Conservation (phyloP, 306 rosid genomes). For the Herpetospermum pedunculosum region DNA sequence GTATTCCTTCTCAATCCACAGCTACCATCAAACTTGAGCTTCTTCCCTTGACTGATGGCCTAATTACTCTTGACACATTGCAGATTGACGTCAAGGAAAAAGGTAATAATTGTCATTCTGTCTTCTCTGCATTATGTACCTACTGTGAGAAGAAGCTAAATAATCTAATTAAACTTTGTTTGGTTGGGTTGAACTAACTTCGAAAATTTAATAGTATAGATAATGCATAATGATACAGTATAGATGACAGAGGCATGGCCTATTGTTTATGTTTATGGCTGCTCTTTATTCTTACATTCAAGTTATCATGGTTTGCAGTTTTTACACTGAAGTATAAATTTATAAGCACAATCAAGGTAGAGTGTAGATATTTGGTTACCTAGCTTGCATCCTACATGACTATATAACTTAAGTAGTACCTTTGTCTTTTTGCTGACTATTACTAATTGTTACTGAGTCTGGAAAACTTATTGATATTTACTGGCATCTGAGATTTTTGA, state of each 20-base stretch:
- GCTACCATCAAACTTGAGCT: conserved; percentile 83
- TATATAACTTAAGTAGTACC: not conserved
- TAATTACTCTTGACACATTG: conserved; percentile 70
- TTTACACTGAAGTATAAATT: not conserved
- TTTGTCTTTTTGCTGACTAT: not conserved
- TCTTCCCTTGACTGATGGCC: conserved; percentile 88
- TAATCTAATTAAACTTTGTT: not conserved
- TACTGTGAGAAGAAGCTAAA: not conserved
- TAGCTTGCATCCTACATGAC: not conserved
- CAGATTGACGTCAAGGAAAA: conserved; percentile 83
- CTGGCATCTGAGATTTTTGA: not conserved
- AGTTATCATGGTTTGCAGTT: not conserved
- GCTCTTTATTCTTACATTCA: not conserved
- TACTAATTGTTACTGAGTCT: not conserved
- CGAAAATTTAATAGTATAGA: not conserved
- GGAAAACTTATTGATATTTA: not conserved
- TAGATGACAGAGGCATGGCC: not conserved
- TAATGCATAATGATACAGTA: not conserved
- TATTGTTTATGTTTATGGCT: not conserved
- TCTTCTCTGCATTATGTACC: conserved; percentile 4
- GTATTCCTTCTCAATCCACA: conserved; percentile 67
- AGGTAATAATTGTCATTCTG: conserved; percentile 30
- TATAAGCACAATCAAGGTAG: not conserved
- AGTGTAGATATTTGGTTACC: not conserved
- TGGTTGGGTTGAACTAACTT: not conserved